Base-by-base conservation (phyloP, 140 eudicot species). In the Bidens hawaiensis region DNA sequence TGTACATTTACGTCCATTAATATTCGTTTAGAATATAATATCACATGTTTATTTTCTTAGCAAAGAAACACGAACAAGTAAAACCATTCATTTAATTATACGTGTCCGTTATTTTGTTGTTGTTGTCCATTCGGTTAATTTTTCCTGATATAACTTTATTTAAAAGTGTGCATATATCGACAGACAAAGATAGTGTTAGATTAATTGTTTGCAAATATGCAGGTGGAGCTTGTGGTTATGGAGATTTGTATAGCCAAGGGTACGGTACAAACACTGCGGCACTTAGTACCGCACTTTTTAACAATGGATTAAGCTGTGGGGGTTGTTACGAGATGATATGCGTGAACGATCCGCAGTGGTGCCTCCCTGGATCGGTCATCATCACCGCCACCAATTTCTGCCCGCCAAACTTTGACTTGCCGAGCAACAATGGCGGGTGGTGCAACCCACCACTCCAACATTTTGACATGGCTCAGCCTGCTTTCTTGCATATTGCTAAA, bases 171-270 rank as follows among this genome's bases (percentile, higher is more conserved):
- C n/a, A n/a, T n/a, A n/a, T n/a, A n/a, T n/a, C n/a, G n/a, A 11
- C 43, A 11, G n/a, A 38, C 24, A 7, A 10, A 51, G 18, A 24
- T 24, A 23, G 4, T 13, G 7, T 24, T 14, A 12, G n/a, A n/a
- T 25, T 12, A 26, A 53, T 26, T 53, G 18, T 13, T 26, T 26
- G 60, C 60, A 53, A 25, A 25, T 53, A 13, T 26, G 42, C 0
- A 55, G 62, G 62, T 28, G 62, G 62, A 7, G 62, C 62, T 55
- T 55, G 62, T 55, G 62, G 62, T 27, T 55, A 55, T 55, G 62
- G 62, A 16, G 16, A 55, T 15, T 28, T 55, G 23, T 55, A 55
- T 28, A 16, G 23, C 7, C 6, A 55, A 55, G 62, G 62, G 62
- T 55, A 55, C 34, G 62, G 62, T 26, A 55, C 41, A 15, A 55